Percentiles rank a stretch among this genome's conserved stretches.
Conservation (phyloP, 768 basidiomycete genomes). For the Steccherinum ochraceum region DNA sequence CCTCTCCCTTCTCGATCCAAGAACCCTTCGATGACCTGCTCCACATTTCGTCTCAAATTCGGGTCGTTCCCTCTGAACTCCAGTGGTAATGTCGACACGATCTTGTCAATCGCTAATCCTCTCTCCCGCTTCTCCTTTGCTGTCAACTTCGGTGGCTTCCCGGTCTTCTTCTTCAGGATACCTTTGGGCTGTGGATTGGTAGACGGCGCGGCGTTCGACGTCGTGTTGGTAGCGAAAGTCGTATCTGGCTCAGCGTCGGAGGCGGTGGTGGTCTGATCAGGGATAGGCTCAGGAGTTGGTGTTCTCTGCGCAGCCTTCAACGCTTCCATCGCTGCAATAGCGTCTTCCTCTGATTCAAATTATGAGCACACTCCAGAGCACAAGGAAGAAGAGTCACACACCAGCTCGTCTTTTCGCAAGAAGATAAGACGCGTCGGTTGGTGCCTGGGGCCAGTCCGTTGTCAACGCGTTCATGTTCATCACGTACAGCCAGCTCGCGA, state of each 20-base stretch:
- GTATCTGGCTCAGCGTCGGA: constrained; percentile 26
- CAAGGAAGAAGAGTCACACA: constrained; percentile 20
- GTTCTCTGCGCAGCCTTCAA: constrained; percentile 29
- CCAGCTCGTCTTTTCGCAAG: constrained; percentile 58
- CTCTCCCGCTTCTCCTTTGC: constrained; percentile 83
- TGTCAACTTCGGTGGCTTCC: constrained; percentile 55
- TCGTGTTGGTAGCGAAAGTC: constrained; percentile 31
- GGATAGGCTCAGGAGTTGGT: constrained; percentile 19
- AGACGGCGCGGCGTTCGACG: constrained; percentile 34
- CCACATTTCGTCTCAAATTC: constrained; percentile 73
- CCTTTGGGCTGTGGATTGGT: constrained; percentile 29
- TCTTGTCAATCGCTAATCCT: constrained; percentile 60
- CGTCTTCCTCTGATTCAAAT: constrained; percentile 65
- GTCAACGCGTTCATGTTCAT: constrained; percentile 95
- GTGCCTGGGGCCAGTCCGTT: constrained; percentile 79
- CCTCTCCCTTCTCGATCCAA: constrained; percentile 58
- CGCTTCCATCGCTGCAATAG: constrained; percentile 49
- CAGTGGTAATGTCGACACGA: constrained; percentile 72
- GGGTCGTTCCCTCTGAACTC: constrained; percentile 90
- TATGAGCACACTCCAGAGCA: too few species aligned
- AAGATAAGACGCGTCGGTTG: constrained; percentile 30
- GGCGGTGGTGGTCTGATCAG: constrained; percentile 26
- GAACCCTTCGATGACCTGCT: constrained; percentile 71
- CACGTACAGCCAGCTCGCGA: constrained; percentile 86
- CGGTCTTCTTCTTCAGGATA: constrained; percentile 43